Conservation (phyloP, 345 rosid genomes). For the Ceriops zippeliana region DNA sequence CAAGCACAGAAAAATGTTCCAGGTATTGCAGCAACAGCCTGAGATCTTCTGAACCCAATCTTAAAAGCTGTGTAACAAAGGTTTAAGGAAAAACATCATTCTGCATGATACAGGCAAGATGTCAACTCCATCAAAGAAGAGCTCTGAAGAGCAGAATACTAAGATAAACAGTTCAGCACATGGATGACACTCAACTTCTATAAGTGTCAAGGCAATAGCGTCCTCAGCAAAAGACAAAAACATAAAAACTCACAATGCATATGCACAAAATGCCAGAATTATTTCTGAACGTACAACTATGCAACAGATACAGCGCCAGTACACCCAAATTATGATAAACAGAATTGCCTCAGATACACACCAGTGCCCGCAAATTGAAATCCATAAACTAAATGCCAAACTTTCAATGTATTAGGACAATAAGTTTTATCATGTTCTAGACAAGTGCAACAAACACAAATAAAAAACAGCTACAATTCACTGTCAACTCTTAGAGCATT, state of each 20-base stretch:
- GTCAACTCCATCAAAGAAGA: conserved; percentile 33
- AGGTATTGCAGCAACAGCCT: conserved; percentile 88
- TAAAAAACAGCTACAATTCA: neutral
- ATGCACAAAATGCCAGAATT: neutral
- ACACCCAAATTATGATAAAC: neutral
- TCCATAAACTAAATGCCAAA: too few species aligned
- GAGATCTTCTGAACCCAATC: conserved; percentile 93
- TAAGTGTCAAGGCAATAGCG: neutral
- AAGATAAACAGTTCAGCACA: neutral
- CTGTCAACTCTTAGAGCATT: neutral
- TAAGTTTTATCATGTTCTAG: too few species aligned
- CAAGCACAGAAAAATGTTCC: conserved; percentile 97
- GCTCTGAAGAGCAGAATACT: conserved; percentile 1
- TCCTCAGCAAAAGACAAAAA: neutral
- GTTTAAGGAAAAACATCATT: conserved; percentile 36
- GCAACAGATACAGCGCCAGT: neutral
- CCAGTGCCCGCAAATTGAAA: too few species aligned
- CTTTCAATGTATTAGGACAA: too few species aligned
- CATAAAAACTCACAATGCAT: neutral
- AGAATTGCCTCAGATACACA: too few species aligned
- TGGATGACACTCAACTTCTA: neutral
- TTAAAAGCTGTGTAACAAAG: conserved; percentile 77
- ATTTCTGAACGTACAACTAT: too few species aligned
- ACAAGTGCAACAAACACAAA: too few species aligned
- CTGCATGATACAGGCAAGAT: conserved; percentile 37